Evolutionary conservation across 192 early-diverging fungal genomes (phyloP).

Genomic region (Funneliformis geosporum): DNA sequence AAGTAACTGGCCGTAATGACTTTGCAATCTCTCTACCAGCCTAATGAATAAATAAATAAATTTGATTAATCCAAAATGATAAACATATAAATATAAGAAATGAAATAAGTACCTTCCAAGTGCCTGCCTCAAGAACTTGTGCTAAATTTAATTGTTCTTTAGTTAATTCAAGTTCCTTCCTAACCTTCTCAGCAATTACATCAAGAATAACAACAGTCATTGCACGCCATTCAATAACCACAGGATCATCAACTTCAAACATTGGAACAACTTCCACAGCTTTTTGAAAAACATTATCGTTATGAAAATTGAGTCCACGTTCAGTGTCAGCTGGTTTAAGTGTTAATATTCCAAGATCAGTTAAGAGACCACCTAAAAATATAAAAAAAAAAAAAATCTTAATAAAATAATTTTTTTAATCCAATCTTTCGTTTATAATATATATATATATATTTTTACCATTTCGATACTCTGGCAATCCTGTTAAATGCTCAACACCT

Average conservation of each 20-base stretch:
- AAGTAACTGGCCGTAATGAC: slow-evolving; percentile 70
- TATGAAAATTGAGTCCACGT: slow-evolving; percentile 60
- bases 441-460: slow-evolving; percentile 40
- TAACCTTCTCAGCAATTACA: slow-evolving; percentile 63
- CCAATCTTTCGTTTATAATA: background rate
- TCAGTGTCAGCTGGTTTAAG: slow-evolving; percentile 54
- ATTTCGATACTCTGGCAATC: slow-evolving; percentile 83
- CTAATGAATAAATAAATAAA: slow-evolving; percentile 12
- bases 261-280: slow-evolving; percentile 55
- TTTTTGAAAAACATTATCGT: slow-evolving; percentile 38
- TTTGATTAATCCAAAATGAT: background rate
- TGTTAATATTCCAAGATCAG: slow-evolving; percentile 80
- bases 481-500: slow-evolving; percentile 74
- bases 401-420: slow-evolving; percentile 13
- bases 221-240: slow-evolving; percentile 92
- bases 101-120: slow-evolving; percentile 71
- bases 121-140: slow-evolving; percentile 89
- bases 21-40: slow-evolving; percentile 88
- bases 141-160: slow-evolving; percentile 68
- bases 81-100: background rate
- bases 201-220: slow-evolving; percentile 87
- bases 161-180: slow-evolving; percentile 53
- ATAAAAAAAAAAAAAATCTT: slow-evolving; percentile 29
- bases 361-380: slow-evolving; percentile 72
- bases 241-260: slow-evolving; percentile 78